A percentile compares a stretch with the other conserved stretches of the same genome.
phyloP scores from a whole-genome alignment of 2,329 filamentous ascomycete genomes.

The Aspergillus luchuensis region DNA sequence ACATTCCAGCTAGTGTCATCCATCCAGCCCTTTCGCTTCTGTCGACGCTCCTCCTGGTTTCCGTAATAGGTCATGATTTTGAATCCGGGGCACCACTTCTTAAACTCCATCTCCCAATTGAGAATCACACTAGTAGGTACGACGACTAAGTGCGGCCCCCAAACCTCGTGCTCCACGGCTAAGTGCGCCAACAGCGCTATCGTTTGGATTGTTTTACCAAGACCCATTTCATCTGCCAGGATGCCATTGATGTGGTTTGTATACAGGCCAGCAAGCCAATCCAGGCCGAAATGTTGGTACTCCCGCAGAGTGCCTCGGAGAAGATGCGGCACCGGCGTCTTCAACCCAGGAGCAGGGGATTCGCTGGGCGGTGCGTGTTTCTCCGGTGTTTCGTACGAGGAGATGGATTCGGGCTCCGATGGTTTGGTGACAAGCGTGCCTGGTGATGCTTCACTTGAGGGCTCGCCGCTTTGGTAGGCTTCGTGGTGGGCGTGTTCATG shows the following conservation, averaged over 20 bases:
- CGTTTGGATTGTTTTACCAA: constrained; percentile 97
- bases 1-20: constrained; percentile 95
- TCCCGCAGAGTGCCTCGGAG: constrained; percentile 86
- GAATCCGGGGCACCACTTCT: constrained; percentile 96
- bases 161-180: constrained; percentile 84
- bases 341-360: constrained; percentile 50
- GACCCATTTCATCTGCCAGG: constrained; percentile 95
- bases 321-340: constrained; percentile 77
- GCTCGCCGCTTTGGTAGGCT: constrained; percentile 32
- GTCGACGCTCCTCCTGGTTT: constrained; percentile 84
- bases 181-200: constrained; percentile 92
- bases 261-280: constrained; percentile 94
- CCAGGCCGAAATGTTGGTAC: constrained; percentile 95
- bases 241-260: constrained; percentile 93
- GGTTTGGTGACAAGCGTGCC: constrained; percentile 47
- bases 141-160: constrained; percentile 94
- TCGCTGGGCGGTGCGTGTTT: constrained; percentile 39
- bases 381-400: constrained; percentile 43
- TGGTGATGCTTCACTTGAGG: constrained; percentile 47
- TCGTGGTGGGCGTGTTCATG: constrained; percentile 24
- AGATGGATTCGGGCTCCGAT: constrained; percentile 48
- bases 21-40: constrained; percentile 90
- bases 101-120: constrained; percentile 99
- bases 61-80: constrained; percentile 98
- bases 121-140: constrained; percentile 98